Evolutionary conservation across 768 basidiomycete species (phyloP), one percentile per base, ranked within the genome.

Genomic region (Tylopilus balloui): DNA sequence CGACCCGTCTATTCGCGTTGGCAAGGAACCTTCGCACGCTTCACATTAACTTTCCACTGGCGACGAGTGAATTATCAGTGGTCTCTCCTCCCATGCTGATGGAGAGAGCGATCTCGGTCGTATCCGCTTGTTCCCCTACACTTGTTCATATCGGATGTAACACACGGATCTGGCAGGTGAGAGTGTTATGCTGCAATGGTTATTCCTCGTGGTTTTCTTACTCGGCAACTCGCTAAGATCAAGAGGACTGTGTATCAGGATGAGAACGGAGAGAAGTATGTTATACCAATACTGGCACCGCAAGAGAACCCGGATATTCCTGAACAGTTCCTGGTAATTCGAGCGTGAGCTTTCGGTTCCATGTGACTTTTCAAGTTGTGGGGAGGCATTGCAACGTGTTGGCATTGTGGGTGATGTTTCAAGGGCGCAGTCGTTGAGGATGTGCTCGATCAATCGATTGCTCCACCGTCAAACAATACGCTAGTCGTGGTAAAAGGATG

Each of bases 261-360:
- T 14, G 71, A 71, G 23, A 62, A 71, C 28, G 78, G 78, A 1
- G 63, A 62, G 42, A 66, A 74, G 32, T 58, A 56, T 13, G 61
- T 66, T 19, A 66, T 69, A 45, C 71, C 71, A 9, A 66, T 50
- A 1, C 66, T 86, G 8, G 69, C 65, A 2, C 71, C 75, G 1
- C 86, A 83, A 53, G 84, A 86, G 55, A 78, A 70, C 49, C 79
- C 79, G 8, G 83, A 81, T 50, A 69, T 89, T 17, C 86, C 86
- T 17, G 86, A 89, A 54, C 78, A 78, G 43, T 88, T 89, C 56
- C 73, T 84, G 41, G 84, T 88, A 28, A 75, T 86, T 14, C 72
- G 80, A 10, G 52, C 51, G 20, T 65, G 48, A 65, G n/a, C 34
- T 35, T 11, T 23, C 6, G 27, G 24, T 35, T n/a, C 10, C 28